These are phyloP conservation scores for Leishmania tarentolae DNA, from an alignment of 208 protist genomes.

Conservation along the genomic window DNA sequence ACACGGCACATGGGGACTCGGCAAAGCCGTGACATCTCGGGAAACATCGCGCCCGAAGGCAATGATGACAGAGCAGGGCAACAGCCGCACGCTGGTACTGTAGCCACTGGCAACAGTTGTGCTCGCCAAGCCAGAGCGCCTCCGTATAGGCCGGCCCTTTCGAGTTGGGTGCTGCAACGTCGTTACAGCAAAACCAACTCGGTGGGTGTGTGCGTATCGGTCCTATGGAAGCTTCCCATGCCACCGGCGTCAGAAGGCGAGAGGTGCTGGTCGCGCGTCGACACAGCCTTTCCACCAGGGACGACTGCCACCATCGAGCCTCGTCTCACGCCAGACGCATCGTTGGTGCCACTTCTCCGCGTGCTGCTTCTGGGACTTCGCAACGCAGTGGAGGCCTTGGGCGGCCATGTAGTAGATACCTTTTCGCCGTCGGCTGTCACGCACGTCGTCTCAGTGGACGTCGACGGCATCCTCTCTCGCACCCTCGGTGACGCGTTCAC, in stretches of 20 bases:
- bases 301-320: neutral
- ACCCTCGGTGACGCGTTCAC: slow-evolving; percentile 30
- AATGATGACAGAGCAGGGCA: neutral
- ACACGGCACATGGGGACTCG: neutral
- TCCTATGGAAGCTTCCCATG: slow-evolving; percentile 43
- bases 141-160: slow-evolving; percentile 26
- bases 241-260: neutral
- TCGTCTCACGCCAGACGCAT: slow-evolving; percentile 1
- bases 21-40: neutral
- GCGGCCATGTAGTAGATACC: slow-evolving; percentile 47
- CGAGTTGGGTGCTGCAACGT: slow-evolving; percentile 46
- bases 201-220: slow-evolving; percentile 46
- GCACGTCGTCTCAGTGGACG: slow-evolving; percentile 74
- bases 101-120: neutral
- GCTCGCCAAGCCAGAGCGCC: too few species aligned
- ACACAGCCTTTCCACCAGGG: neutral
- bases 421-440: slow-evolving; percentile 56
- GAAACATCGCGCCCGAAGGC: neutral
- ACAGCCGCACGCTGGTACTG: neutral
- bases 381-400: slow-evolving; percentile 53
- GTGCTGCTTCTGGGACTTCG: slow-evolving; percentile 55
- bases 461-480: slow-evolving; percentile 40
- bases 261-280: slow-evolving; percentile 1
- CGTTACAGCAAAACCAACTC: slow-evolving; percentile 57
- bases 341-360: slow-evolving; percentile 36